Evolutionary conservation across 2,329 filamentous ascomycete genomes (phyloP).

Genomic region (Calonectria hawksworthii): DNA sequence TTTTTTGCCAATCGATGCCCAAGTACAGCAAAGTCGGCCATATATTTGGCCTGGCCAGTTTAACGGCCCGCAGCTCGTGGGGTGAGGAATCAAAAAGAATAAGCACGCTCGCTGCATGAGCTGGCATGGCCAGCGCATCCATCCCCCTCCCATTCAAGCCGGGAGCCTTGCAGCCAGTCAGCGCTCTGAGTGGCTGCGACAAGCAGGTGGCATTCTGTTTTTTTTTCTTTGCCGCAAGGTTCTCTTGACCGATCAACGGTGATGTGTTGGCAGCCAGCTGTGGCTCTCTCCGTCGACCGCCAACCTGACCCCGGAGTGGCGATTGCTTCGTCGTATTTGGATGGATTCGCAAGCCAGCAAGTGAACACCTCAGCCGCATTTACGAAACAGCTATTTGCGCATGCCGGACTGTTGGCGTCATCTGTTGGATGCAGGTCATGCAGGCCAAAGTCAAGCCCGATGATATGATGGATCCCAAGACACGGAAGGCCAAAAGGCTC

Average conservation of each 20-base stretch:
- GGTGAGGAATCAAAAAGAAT: conserved; percentile 11
- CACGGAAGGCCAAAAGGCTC: conserved; percentile 5
- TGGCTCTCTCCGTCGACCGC: neutral
- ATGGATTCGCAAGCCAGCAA: conserved; percentile 1
- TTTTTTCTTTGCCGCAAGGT: neutral
- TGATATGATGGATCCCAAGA: conserved; percentile 2
- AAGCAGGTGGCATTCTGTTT: neutral
- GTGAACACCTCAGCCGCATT: neutral
- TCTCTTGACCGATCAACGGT: conserved; percentile 33
- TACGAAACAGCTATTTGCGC: conserved; percentile 11
- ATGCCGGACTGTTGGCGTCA: conserved; percentile 20
- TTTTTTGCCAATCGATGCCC: conserved; percentile 23
- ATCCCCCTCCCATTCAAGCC: conserved; percentile 40
- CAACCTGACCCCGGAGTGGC: conserved; percentile 6
- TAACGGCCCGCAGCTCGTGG: conserved; percentile 17
- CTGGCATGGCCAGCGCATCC: conserved; percentile 49
- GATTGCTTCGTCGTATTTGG: conserved; percentile 9
- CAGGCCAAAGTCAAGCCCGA: conserved; percentile 4
- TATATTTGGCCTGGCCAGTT: conserved; percentile 27
- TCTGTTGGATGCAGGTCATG: conserved; percentile 24
- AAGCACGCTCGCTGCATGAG: conserved; percentile 36
- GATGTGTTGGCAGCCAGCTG: conserved; percentile 42
- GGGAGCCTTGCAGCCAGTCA: conserved; percentile 26
- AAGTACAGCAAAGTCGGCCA: conserved; percentile 23
- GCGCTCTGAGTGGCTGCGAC: conserved; percentile 31